Evolutionary conservation across 2,329 filamentous ascomycete genomes (phyloP).

Genomic region (Verticillium zaregamsianum): DNA sequence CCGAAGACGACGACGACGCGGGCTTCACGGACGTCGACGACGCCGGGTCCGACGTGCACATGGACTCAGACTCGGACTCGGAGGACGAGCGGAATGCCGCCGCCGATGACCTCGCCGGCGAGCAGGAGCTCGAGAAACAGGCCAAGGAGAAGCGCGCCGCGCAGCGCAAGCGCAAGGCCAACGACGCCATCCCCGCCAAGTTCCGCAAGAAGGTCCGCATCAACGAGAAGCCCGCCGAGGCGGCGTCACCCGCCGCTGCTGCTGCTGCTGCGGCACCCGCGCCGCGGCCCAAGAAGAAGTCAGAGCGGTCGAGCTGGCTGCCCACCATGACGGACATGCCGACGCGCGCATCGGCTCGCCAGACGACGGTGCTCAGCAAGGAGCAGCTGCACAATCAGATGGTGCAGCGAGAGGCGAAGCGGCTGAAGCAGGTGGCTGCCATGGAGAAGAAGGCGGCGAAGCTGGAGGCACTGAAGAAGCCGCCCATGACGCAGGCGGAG

Average conservation of each 20-base stretch:
- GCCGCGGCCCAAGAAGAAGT: slow-evolving; percentile 55
- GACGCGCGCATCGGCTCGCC: slow-evolving; percentile 53
- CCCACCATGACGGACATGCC: slow-evolving; percentile 50
- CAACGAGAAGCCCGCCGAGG: slow-evolving; percentile 38
- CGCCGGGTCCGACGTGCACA: slow-evolving; percentile 70
- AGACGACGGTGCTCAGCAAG: slow-evolving; percentile 56
- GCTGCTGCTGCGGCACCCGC: slow-evolving; percentile 32
- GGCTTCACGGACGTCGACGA: slow-evolving; percentile 67
- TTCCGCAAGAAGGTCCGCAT: slow-evolving; percentile 76
- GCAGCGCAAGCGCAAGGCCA: slow-evolving; percentile 75
- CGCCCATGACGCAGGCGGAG: slow-evolving; percentile 82
- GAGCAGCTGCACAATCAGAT: slow-evolving; percentile 66
- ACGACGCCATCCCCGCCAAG: slow-evolving; percentile 66
- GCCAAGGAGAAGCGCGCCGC: slow-evolving; percentile 64
- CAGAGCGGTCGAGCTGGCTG: slow-evolving; percentile 55
- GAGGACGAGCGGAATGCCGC: slow-evolving; percentile 67
- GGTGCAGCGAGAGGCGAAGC: slow-evolving; percentile 65
- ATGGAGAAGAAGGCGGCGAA: slow-evolving; percentile 67
- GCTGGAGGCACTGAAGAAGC: slow-evolving; percentile 70
- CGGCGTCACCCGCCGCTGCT: slow-evolving; percentile 27
- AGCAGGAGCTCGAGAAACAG: slow-evolving; percentile 77
- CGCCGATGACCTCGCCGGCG: slow-evolving; percentile 73
- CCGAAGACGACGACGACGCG: slow-evolving; percentile 65
- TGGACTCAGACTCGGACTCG: slow-evolving; percentile 81
- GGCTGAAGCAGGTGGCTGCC: slow-evolving; percentile 64